Base-by-base conservation (phyloP, 2,329 filamentous ascomycete species). In the Thelonectria discophora region DNA sequence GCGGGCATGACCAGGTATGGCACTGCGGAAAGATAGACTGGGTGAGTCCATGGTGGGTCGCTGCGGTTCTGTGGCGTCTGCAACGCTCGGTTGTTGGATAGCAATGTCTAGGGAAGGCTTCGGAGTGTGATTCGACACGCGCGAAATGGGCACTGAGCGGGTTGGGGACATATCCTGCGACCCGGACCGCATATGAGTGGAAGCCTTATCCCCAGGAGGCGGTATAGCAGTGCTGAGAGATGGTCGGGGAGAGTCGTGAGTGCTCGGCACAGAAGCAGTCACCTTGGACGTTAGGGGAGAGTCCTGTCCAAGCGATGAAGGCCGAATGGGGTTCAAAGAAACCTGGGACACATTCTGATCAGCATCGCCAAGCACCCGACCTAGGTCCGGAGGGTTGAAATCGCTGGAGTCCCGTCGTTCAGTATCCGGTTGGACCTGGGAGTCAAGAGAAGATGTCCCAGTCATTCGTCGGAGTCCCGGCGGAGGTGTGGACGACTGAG, bases 21-120 rank as follows among this genome's bases (percentile, higher is more conserved):
- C 39, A 11, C 64, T 52, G 11, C 49, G 53, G 15, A 65, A 60
- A 18, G 65, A 66, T 45, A 63, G 58, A 21, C 48, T 68, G 5
- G 65, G 63, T 15, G 68, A 68, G 24, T 63, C 58, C 9, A 63
- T 59, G 12, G 45, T 55, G 45, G 60, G 62, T 46, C 58, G 60
- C 40, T 66, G 69, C 10, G 56, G 21, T 30, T 64, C 55, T n/a
- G 30, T 37, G 9, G 45, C 43, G 13, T 67, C 63, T 15, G 58
- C 48, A n/a, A 43, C 53, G 27, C 7, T 30, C 17, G 55, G 30
- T 39, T 62, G 59, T 30, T 63, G 59, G 3, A 64, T 40, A 9
- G 65, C 42, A 18, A 65, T 69, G n/a, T 72, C 68, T 18, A 72
- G 24, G 15, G 69, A 72, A 13, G 64, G 67, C 17, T 63, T 65